Base-by-base conservation (phyloP, 495 filamentous ascomycete genomes). In the Neurospora tetrasperma region DNA sequence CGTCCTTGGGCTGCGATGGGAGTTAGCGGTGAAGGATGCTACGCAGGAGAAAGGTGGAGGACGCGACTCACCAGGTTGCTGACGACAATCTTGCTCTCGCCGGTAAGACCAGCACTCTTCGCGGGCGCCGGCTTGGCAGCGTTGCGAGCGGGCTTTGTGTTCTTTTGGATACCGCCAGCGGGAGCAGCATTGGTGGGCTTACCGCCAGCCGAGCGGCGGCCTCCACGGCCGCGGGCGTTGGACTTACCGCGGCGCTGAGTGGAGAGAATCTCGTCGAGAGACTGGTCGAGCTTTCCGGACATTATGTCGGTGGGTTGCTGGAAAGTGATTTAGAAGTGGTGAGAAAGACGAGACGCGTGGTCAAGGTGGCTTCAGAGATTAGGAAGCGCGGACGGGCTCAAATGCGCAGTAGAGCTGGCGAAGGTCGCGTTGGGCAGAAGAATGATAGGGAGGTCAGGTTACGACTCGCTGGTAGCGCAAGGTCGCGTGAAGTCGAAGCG, bases 61-160 rank as follows among this genome's bases (percentile, higher is more conserved):
- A 23, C n/a, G 74, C n/a, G 74, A 84, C 94, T 85, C 90, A 97
- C 95, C 87, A 99, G 87, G 85, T 94, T 94, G 90, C 92, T 96
- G 83, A 99, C 94, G 82, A 97, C 90, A 85, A 98, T 96, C 84
- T 98, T 98, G 87, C 93, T 94, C 71, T 94, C 93, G 79, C 88
- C 88, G 69, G 82, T 84, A 74, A 86, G 79, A 73, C 90, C 90
- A n/a, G 80, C 76, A 71, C 77, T 78, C 75, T 83, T 84, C 76
- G 87, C 89, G 69, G 94, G 89, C 27, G 85, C 83, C 69, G 86
- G 81, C 87, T 93, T 94, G 70, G 84, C 81, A 2, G 80, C 78
- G 74, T 85, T 80, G 74, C 91, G 93, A 74, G 88, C 81, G 70
- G 85, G 79, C 81, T 86, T 92, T 39, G 89, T 85, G 62, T 83